These are phyloP conservation scores for Gentiana macrophylla DNA, from an alignment of 257 asterid species.

Conservation along the genomic window DNA sequence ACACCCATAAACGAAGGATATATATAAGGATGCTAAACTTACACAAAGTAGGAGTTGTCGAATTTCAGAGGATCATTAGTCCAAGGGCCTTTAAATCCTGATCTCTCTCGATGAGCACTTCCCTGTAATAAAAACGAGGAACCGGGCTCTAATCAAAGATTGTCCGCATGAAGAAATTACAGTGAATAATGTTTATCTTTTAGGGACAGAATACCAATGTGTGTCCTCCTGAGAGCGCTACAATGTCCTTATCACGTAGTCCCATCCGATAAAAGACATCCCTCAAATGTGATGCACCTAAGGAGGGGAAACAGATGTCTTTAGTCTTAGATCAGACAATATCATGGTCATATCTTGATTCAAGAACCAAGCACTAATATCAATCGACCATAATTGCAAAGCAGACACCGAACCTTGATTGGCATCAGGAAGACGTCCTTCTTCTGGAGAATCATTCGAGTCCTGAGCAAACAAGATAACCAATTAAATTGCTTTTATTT, in stretches of 20 bases:
- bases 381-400: no score
- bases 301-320: not conserved
- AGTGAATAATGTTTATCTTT: constrained; percentile 1
- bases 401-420: constrained; percentile 40
- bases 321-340: no score
- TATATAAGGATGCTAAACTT: constrained; percentile 14
- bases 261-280: constrained; percentile 76
- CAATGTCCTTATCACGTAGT: constrained; percentile 59
- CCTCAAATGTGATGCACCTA: constrained; percentile 65
- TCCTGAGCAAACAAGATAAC: constrained; percentile 33
- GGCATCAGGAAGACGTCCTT: constrained; percentile 88
- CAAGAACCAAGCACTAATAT: no score
- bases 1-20: not conserved
- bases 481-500: not conserved
- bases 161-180: not conserved
- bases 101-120: constrained; percentile 70
- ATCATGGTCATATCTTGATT: no score
- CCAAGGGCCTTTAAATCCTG: constrained; percentile 95
- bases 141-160: not conserved
- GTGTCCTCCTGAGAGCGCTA: constrained; percentile 83
- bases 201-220: constrained; percentile 44
- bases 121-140: constrained; percentile 34
- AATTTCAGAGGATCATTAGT: constrained; percentile 71
- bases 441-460: constrained; percentile 47
- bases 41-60: constrained; percentile 77